Evolutionary conservation across 2,329 filamentous ascomycete genomes (phyloP), one percentile per base, ranked within the genome.

Genomic region (Sporothrix schenckii): DNA sequence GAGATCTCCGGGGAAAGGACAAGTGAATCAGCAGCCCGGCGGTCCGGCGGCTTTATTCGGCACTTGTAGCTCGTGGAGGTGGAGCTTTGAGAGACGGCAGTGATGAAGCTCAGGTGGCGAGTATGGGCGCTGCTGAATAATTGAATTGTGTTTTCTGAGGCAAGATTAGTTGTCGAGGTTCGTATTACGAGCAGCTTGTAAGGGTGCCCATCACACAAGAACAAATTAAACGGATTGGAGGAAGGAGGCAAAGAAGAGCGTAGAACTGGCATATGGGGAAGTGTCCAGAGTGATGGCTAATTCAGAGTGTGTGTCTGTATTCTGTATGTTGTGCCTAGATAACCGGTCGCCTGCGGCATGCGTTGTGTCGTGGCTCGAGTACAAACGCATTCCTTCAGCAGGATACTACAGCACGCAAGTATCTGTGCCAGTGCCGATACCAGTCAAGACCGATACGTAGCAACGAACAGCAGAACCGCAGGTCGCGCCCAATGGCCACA

Each of bases 321-420:
- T 30, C 24, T 41, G 49, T 50, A 44, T 5, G 49, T 50, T 34
- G 58, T 52, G 44, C 10, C 30, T 52, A 27, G 44, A 68, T 73
- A 71, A 69, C 54, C 41, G 27, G 44, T 44, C 41, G 60, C n/a
- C 30, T 65, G 61, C 44, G 61, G 61, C 7, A 65, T 50, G 44
- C 44, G 61, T 50, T 34, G 61, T 72, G 72, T 73, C 72, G 72
- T 73, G 72, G 72, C 71, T 72, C 72, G 68, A 73, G 56, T 73
- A 60, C 71, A 52, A 30, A 47, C 21, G 19, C 60, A 19, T 49
- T 65, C 53, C 61, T 65, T 39, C 53, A 34, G 14, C 52, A 67
- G 7, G 13, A 58, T 30, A 53, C 39, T 49, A 53, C 52, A 71
- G 56, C 34, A 60, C 61, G 60, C 34, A 50, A 50, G 58, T 60